Percentiles rank a stretch among this genome's conserved stretches.
Conservation (phyloP, 2,329 filamentous ascomycete genomes). For the Colletotrichum lindemuthianum region DNA sequence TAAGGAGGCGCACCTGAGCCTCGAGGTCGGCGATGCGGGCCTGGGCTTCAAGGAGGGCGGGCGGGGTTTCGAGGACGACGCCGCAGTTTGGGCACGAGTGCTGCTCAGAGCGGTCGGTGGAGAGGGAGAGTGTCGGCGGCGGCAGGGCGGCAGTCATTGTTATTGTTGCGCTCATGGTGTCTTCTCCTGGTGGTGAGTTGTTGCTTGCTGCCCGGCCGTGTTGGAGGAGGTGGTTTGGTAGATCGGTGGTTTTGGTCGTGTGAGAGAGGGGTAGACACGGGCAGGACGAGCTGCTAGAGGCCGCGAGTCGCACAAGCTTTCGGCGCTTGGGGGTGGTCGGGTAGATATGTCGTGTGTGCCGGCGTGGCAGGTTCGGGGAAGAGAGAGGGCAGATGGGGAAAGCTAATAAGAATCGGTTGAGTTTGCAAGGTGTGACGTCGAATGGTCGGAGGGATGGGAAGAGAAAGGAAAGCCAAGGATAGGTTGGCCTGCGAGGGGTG, state of each 20-base stretch:
- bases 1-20: conserved; percentile 75
- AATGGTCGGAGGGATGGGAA: conserved; percentile 11
- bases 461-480: background rate
- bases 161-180: conserved; percentile 38
- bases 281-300: background rate
- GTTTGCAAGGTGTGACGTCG: conserved; percentile 32
- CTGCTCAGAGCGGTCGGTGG: conserved; percentile 33
- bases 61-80: conserved; percentile 49
- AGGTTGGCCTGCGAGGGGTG: conserved; percentile 17
- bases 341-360: background rate
- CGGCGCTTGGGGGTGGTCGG: conserved; percentile 3
- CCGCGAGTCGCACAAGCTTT: conserved; percentile 22
- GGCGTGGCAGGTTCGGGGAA: no score
- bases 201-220: no score
- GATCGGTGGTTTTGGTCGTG: background rate
- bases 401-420: conserved; percentile 15
- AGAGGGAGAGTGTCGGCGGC: conserved; percentile 36
- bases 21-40: conserved; percentile 75
- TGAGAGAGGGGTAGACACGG: background rate
- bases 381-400: conserved; percentile 1
- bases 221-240: no score
- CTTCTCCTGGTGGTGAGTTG: no score
- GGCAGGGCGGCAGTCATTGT: conserved; percentile 37
- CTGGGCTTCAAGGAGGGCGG: conserved; percentile 63
- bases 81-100: conserved; percentile 64